Percentiles rank a stretch among this genome's conserved stretches.
phyloP scores from a whole-genome alignment of 2,329 filamentous ascomycete species.

The Scolecobasidium constrictum region DNA sequence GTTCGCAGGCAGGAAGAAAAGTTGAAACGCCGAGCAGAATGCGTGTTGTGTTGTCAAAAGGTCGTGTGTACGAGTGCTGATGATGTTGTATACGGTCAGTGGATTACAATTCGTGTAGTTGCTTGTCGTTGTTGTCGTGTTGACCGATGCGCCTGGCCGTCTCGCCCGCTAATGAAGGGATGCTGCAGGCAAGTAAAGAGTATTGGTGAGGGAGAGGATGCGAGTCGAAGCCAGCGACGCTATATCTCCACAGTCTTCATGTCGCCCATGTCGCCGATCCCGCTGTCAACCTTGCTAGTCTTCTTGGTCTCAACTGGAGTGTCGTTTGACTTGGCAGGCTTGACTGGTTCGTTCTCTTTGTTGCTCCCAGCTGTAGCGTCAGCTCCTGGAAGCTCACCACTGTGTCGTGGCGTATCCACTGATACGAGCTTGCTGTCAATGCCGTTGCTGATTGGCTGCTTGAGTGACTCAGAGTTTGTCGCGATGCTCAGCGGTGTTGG shows the following conservation, averaged over 20 bases:
- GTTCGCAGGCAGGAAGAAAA: too few species aligned
- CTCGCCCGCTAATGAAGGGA: too few species aligned
- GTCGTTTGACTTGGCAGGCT: constrained; percentile 10
- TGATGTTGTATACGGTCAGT: too few species aligned
- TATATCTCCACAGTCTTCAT: constrained; percentile 39
- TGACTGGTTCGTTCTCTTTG: constrained; percentile 18
- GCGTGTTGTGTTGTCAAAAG: too few species aligned
- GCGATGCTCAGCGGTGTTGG: constrained; percentile 27
- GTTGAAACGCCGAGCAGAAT: too few species aligned
- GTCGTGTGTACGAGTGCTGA: too few species aligned
- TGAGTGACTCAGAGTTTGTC: constrained; percentile 21
- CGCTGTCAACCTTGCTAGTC: constrained; percentile 2
- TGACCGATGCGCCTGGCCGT: too few species aligned
- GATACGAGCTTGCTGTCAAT: constrained; percentile 29
- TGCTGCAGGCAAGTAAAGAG: too few species aligned
- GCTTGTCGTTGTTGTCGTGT: too few species aligned
- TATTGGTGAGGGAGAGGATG: too few species aligned
- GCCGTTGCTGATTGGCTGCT: constrained; percentile 11
- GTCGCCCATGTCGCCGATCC: constrained; percentile 18
- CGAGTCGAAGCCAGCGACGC: constrained; percentile 2
- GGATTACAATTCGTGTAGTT: too few species aligned
- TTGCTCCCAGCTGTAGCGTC: not conserved
- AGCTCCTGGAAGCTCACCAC: constrained; percentile 20
- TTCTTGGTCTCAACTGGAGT: not conserved
- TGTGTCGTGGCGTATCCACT: constrained; percentile 29